Base-by-base conservation (phyloP, 768 basidiomycete genomes). In the Tylopilus subfusipes region DNA sequence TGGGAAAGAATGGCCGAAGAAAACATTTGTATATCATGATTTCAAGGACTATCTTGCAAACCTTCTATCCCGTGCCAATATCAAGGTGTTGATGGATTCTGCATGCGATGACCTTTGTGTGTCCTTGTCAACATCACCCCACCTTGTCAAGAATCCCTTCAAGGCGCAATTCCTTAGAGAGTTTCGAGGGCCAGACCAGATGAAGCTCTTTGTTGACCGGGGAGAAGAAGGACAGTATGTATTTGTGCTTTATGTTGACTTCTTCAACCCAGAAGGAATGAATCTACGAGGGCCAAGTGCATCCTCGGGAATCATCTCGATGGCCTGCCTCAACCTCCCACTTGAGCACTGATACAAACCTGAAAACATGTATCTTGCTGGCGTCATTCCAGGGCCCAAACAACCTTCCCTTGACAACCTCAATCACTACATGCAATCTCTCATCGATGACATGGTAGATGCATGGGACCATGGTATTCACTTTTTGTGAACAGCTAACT, bases 391-490 rank as follows among this genome's bases (percentile, higher is more conserved):
- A 4, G 29, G 49, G 0, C 29, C 69, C 13, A 48, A 18, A 2
- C 48, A 48, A 22, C 48, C 36, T 0, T 48, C 48, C 3, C 36
- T 48, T 3, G 24, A 38, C 2, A 27, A 34, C n/a, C 24, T 48
- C 4, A 38, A 48, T 8, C 48, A 74, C 30, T 68, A 71, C 12
- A 52, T 79, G 0, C n/a, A 31, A 0, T 69, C 71, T 0, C 57
- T 79, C 0, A 66, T 78, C 0, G 46, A 71, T 3, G 68, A 78
- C 18, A 53, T 80, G 5, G 31, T 19, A 2, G 40, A 5, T 0
- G 34, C 58, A 4, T 76, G 74, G 73, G 49, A 69, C 1, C 33
- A 52, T 7, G 75, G 75, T 1, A 54, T 75, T 12, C 54, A 19
- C 1, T 70, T 57, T 18, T 57, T 59, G 0, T 18, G 42, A 1